Percentiles rank a stretch among this genome's conserved stretches.
phyloP scores from a whole-genome alignment of 768 basidiomycete species.

The Naganishia vishniacii region DNA sequence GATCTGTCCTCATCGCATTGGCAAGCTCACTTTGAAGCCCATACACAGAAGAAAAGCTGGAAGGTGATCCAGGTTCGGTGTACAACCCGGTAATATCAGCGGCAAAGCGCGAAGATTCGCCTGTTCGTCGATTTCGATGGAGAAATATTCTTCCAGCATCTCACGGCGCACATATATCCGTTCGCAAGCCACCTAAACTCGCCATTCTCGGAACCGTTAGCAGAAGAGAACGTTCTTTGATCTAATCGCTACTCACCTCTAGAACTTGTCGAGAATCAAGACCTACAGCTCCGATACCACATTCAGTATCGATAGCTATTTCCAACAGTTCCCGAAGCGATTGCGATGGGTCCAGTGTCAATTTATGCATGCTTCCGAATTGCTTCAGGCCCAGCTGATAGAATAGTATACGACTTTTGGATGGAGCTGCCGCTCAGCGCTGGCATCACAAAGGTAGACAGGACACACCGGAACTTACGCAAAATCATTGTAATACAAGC shows the following conservation, averaged over 20 bases:
- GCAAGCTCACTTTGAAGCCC: conserved; percentile 72
- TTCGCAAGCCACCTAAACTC: conserved; percentile 30
- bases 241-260: conserved; percentile 54
- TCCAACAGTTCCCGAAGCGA: conserved; percentile 63
- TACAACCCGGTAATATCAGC: conserved; percentile 74
- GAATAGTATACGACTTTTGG: conserved; percentile 77
- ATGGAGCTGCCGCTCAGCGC: neutral
- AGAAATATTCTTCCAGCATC: conserved; percentile 92
- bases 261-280: conserved; percentile 61
- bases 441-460: neutral
- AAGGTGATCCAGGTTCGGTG: conserved; percentile 82
- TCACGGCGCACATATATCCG: conserved; percentile 53
- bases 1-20: no score
- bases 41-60: conserved; percentile 85
- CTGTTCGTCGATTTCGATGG: conserved; percentile 58
- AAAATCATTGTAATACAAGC: conserved; percentile 76
- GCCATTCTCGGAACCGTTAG: neutral
- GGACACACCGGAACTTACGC: conserved; percentile 58
- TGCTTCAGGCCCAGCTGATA: conserved; percentile 89
- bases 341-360: conserved; percentile 79
- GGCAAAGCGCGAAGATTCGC: conserved; percentile 74
- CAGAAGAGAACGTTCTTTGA: neutral
- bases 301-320: conserved; percentile 71
- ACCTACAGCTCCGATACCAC: conserved; percentile 53
- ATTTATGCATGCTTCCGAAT: conserved; percentile 71